These are phyloP conservation scores for Friedmanniomyces simplex DNA, from an alignment of 495 filamentous ascomycete species.

Conservation along the genomic window DNA sequence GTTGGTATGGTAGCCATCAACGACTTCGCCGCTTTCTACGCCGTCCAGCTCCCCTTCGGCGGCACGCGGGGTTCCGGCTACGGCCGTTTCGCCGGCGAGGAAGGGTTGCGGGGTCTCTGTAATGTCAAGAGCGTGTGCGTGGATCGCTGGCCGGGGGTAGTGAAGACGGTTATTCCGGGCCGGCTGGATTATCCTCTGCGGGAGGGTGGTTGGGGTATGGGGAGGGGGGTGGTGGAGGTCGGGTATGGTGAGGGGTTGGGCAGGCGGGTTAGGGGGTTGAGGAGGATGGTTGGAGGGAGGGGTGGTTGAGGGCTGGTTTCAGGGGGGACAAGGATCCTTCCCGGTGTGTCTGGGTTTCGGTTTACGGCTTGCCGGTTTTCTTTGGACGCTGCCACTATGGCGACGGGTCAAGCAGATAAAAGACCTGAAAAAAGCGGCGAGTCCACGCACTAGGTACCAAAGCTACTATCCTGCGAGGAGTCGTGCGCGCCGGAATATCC, in stretches of 20 bases:
- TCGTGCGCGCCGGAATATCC: too few species aligned
- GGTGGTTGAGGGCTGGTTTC: background rate
- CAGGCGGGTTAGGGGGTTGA: background rate
- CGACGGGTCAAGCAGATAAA: too few species aligned
- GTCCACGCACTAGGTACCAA: too few species aligned
- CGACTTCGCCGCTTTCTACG: slow-evolving; percentile 87
- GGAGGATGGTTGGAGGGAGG: background rate
- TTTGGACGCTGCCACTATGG: too few species aligned
- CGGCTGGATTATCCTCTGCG: slow-evolving; percentile 70
- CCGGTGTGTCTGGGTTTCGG: too few species aligned
- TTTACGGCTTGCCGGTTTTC: too few species aligned
- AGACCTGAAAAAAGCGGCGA: too few species aligned
- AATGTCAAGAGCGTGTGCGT: slow-evolving; percentile 78
- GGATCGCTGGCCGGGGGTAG: slow-evolving; percentile 51
- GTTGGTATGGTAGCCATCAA: slow-evolving; percentile 90
- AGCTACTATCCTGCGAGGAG: too few species aligned
- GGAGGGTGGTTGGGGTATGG: slow-evolving; percentile 48
- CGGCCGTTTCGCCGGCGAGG: slow-evolving; percentile 83
- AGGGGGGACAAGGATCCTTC: too few species aligned
- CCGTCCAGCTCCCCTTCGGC: slow-evolving; percentile 87
- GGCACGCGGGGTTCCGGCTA: slow-evolving; percentile 81
- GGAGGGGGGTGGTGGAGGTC: slow-evolving; percentile 51
- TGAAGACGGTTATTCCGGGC: slow-evolving; percentile 67
- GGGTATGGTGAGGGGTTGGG: slow-evolving; percentile 44
- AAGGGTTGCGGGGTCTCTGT: slow-evolving; percentile 73